These are phyloP conservation scores for Globisporangium lucens DNA, from an alignment of 352 stramenopile species.

Conservation along the genomic window DNA sequence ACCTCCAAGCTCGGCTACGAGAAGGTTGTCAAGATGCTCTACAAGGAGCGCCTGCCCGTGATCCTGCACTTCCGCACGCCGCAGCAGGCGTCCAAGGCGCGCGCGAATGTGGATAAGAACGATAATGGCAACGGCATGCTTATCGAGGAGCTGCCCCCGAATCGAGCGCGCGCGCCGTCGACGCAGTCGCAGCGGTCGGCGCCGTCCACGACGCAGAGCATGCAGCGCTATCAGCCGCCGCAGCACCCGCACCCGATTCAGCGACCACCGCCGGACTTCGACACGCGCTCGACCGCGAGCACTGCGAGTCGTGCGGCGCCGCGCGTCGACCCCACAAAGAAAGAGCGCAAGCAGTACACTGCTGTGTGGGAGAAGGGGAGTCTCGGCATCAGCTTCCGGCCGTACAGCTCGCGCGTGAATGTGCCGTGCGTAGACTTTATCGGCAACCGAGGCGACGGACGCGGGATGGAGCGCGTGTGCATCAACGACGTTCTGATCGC, in stretches of 20 bases:
- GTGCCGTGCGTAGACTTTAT: slow-evolving; percentile 77
- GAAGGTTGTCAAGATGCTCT: slow-evolving; percentile 75
- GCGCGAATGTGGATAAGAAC: slow-evolving; percentile 18
- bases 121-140: slow-evolving; percentile 13
- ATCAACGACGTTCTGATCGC: slow-evolving; percentile 81
- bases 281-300: slow-evolving; percentile 19
- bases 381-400: slow-evolving; percentile 69
- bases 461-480: slow-evolving; percentile 71
- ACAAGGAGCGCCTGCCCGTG: slow-evolving; percentile 71
- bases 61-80: slow-evolving; percentile 75
- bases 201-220: slow-evolving; percentile 16
- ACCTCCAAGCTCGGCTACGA: slow-evolving; percentile 71
- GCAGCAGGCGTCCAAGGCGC: slow-evolving; percentile 13
- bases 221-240: background rate
- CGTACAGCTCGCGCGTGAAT: slow-evolving; percentile 65
- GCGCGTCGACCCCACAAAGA: slow-evolving; percentile 14
- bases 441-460: slow-evolving; percentile 45
- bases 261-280: slow-evolving; percentile 13
- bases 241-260: slow-evolving; percentile 15
- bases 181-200: background rate
- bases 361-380: slow-evolving; percentile 68
- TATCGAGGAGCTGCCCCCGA: slow-evolving; percentile 6
- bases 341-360: slow-evolving; percentile 65
- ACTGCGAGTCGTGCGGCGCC: slow-evolving; percentile 28
- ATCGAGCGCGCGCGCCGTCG: slow-evolving; percentile 3